Evolutionary conservation across 352 stramenopile genomes (phyloP).

Genomic region (Pythium folliculosum): DNA sequence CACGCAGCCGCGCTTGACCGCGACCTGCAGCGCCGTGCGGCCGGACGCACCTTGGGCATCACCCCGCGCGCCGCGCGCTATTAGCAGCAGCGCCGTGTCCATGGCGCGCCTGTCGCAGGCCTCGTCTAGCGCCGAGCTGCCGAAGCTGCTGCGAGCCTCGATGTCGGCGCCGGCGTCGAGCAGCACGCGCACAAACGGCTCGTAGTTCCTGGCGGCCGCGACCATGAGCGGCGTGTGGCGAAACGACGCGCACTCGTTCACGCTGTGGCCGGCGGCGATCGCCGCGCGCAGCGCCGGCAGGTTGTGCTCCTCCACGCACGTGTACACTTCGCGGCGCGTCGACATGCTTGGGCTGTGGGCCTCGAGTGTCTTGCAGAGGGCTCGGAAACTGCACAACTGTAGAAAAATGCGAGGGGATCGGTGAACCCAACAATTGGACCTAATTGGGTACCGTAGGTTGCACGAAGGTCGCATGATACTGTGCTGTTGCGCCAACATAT

Average conservation of each 20-base stretch:
- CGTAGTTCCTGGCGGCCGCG: constrained; percentile 34
- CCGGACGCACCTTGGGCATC: constrained; percentile 30
- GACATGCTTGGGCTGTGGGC: not conserved
- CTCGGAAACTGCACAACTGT: too few species aligned
- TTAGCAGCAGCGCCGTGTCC: constrained; percentile 31
- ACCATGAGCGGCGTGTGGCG: constrained; percentile 36
- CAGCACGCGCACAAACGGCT: constrained; percentile 26
- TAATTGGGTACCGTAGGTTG: not conserved
- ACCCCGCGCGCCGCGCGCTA: constrained; percentile 29
- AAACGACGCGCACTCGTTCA: constrained; percentile 31
- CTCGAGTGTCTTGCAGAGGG: not conserved
- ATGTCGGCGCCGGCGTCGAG: constrained; percentile 28
- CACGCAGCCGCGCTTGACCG: constrained; percentile 34
- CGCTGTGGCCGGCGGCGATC: constrained; percentile 24
- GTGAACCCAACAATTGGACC: not conserved
- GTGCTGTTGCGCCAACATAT: constrained; percentile 4
- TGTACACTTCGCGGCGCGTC: constrained; percentile 1
- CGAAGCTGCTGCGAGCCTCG: constrained; percentile 16
- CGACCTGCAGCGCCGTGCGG: constrained; percentile 45
- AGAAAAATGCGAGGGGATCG: too few species aligned
- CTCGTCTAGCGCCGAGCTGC: constrained; percentile 22
- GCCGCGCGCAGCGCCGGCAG: constrained; percentile 6
- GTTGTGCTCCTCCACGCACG: not conserved
- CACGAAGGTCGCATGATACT: not conserved
- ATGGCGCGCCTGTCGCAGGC: constrained; percentile 23